Evolutionary conservation across 306 rosid species (phyloP), one percentile per base, ranked within the genome.

Genomic region (Citrullus colocynthis): DNA sequence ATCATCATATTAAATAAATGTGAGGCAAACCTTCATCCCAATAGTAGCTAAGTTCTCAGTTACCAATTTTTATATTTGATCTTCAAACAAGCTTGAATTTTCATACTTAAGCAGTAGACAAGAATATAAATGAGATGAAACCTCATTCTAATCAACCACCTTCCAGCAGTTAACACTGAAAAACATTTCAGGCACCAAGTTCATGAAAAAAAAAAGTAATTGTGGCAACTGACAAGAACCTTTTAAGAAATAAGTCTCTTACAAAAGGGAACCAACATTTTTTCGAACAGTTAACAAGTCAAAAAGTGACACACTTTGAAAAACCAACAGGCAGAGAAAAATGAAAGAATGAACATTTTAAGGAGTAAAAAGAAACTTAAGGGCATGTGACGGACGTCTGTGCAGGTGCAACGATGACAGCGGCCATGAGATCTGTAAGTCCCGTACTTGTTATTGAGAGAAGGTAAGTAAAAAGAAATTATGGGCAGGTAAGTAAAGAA

Each of bases 301-400:
- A 90, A 96, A 96, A 45, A 96, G 99, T 61, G 99, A 98, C 11
- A 98, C 99, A 82, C 99, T 96, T 86, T 96, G 99, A 84, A 96
- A 96, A 74, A 96, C 99, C 99, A 92, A 86, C 83, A 39, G 81
- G 52, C 77, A 30, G 79, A 60, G 59, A 74, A 75, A 15, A 54
- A 17, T 9, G 32, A 48, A 66, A 7, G 15, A 5, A 73, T 9
- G 30, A 51, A 30, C 83, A 77, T 78, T 81, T 65, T 10, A 80
- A 75, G 2, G 37, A 28, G 14, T 16, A 64, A 49, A 32, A 36
- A 30, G 42, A 72, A n/a, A 49, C 56, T 49, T 15, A 48, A 48
- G 51, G 58, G 34, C 11, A 48, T 3, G 5, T 72, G 76, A 45
- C 28, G 1, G 28, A 24, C 28, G 28, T 24, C 28, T 24, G 28